Evolutionary conservation across 2,329 filamentous ascomycete genomes (phyloP), one percentile per base, ranked within the genome.

Genomic region (Penicillium sp.): DNA sequence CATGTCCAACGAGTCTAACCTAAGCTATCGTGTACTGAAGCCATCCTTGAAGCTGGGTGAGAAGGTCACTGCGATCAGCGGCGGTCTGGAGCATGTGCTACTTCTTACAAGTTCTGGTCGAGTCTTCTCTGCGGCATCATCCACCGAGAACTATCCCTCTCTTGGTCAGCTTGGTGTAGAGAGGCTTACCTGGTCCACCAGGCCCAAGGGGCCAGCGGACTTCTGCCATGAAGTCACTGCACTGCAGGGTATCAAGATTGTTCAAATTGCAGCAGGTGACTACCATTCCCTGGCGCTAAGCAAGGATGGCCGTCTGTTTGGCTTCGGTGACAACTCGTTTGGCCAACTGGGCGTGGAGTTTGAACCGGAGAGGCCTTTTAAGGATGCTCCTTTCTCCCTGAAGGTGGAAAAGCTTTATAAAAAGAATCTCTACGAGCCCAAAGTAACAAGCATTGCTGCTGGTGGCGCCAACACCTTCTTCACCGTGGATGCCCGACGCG

Each of bases 301-400:
- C 64, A 80, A 81, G 52, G 77, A 86, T 44, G 92, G 92, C 13
- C 81, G 83, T 13, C 79, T 93, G 13, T 95, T 93, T 68, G 78
- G 84, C 6, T 97, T 95, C 72, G 93, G 93, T 31, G 91, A 97
- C 69, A 97, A 97, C 72, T 84, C 84, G 0, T 81, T 82, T 36
- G 93, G 93, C n/a, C 93, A 97, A 69, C 78, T 97, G 3, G 92
- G 92, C n/a, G 83, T 92, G 60, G 82, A 89, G 42, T 81, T 80
- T 45, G 82, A 83, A 41, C 67, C 79, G 0, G 80, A 85, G 25
- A 75, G 81, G 13, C 76, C 81, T 7, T 80, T 74, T 49, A 75
- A 87, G 19, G 87, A 92, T 56, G 78, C 79, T 0, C 90, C 93
- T 0, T 81, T 83, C 3, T 78, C 84, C 5, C 67, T 97, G 2